Base-by-base conservation (phyloP, 768 basidiomycete species). In the Strobilomyces confusus region DNA sequence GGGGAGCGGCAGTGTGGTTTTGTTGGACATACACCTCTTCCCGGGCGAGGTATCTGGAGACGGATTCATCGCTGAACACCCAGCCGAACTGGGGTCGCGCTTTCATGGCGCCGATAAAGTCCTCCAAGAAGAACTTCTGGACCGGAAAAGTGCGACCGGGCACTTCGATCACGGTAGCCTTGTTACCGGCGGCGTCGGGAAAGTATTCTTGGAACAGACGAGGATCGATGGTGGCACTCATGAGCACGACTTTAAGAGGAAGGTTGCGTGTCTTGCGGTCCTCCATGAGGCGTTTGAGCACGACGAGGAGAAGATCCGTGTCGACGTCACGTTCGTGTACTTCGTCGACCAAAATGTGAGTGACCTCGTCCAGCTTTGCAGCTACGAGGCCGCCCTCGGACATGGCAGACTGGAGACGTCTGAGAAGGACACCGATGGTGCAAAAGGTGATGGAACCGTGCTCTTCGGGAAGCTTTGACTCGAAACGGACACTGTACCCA, bases 161-260 rank as follows among this genome's bases (percentile, higher is more conserved):
- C 30, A 97, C 75, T 54, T 92, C 86, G 34, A 92, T 78, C 15
- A 90, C 81, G 19, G 79, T 76, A 0, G 92, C 88, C 2, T 80
- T 83, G 14, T 72, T 64, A 20, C 83, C 84, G 0, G 70, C 56
- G 17, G 79, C 73, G 62, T 87, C 81, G 9, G 76, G 73, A 75
- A 98, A 98, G 73, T 98, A 98, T 12, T 79, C 73, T 64, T 89
- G 86, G 80, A 97, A 98, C 23, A 95, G 77, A 0, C 80, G 80
- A 9, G 94, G 89, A 62, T 97, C 91, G 65, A 98, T 92, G 41
- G 95, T 98, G 9, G 95, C 95, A 63, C 91, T 95, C 94, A 98
- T 97, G 51, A 98, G 80, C 40, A 97, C 72, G 58, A 98, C 77
- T 69, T 93, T 94, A 69, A 98, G 72, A 3, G 89, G 84, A 44